Base-by-base conservation (phyloP, 116 monocot genomes). In the Zostera marina region DNA sequence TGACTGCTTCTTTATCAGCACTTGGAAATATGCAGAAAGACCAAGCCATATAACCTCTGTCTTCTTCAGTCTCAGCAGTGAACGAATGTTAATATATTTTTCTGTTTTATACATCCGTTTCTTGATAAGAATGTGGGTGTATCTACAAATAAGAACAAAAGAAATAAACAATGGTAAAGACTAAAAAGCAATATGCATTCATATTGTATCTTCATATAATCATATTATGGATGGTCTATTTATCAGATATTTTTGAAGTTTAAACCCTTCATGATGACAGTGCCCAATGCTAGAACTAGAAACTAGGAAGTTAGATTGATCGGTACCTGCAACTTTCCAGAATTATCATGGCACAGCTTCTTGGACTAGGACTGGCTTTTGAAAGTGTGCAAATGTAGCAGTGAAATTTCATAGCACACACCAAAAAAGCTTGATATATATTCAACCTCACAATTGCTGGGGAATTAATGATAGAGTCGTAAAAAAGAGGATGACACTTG, bases 401-500 rank as follows among this genome's bases (percentile, higher is more conserved):
- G 48, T 99, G 99, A 47, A 87, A 99, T 75, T 99, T 91, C 99
- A 99, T 91, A 9, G 91, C 99, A 68, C 84, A 84, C 49, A 99
- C 46, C 5, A 91, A 66, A 71, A 99, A 99, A 19, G 81, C 81
- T 67, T 91, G 99, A 68, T 99, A 91, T 24, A 67, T 68, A 81
- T 99, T 99, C 49, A 99, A 64, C 20, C 75, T 66, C 40, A 99
- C 79, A 54, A 51, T 67, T 22, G 53, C 39, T n/a, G 73, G 72
- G 39, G 91, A 84, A 53, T 99, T 99, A 24, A 99, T 79, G 14
- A 49, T 75, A 45, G 81, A 84, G 44, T 99, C 99, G 53, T 83
- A 99, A 41, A 99, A 73, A 21, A 99, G 66, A 11, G 83, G 73
- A 58, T 86, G 74, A 56, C 86, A 89, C 61, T 90, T 98, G 47